Evolutionary conservation across 345 rosid genomes (phyloP).

Genomic region (Brassica nigra): DNA sequence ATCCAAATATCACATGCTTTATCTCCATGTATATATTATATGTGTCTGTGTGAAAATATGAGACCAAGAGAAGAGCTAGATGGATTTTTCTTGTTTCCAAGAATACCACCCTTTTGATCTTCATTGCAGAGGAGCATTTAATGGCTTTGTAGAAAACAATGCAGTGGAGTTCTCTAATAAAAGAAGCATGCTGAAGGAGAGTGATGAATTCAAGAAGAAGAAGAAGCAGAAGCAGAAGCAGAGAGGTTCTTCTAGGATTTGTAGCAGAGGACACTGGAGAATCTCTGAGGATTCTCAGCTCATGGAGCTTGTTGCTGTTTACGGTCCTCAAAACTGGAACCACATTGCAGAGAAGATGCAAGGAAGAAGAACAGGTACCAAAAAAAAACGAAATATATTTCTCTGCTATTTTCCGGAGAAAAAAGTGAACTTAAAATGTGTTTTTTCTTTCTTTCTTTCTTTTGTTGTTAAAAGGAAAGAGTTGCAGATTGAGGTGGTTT

Average conservation of each 20-base stretch:
- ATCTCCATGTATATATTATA: neutral
- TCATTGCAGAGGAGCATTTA: conserved; percentile 15
- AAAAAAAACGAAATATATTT: neutral
- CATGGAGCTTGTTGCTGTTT: conserved; percentile 65
- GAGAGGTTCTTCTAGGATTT: conserved; percentile 36
- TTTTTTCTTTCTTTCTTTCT: neutral
- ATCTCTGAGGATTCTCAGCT: conserved; percentile 36
- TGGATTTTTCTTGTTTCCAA: conserved; percentile 33
- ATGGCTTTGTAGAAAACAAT: conserved; percentile 35
- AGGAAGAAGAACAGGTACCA: conserved; percentile 90
- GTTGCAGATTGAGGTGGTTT: conserved; percentile 95
- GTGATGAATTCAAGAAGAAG: conserved; percentile 47
- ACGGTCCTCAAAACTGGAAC: conserved; percentile 96
- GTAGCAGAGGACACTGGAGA: conserved; percentile 41
- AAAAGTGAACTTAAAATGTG: neutral
- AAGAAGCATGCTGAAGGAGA: conserved; percentile 16
- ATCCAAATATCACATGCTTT: conserved; percentile 30
- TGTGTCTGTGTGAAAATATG: conserved; percentile 12
- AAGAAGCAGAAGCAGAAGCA: conserved; percentile 20
- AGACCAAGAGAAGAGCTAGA: conserved; percentile 23
- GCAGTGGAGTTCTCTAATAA: conserved; percentile 12
- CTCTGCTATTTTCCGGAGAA: neutral
- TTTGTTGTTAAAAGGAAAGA: conserved; percentile 55
- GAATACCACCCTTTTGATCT: conserved; percentile 33
- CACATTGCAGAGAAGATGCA: conserved; percentile 74